Base-by-base conservation (phyloP, 2,329 filamentous ascomycete genomes). In the Teratosphaeria zuluensis region DNA sequence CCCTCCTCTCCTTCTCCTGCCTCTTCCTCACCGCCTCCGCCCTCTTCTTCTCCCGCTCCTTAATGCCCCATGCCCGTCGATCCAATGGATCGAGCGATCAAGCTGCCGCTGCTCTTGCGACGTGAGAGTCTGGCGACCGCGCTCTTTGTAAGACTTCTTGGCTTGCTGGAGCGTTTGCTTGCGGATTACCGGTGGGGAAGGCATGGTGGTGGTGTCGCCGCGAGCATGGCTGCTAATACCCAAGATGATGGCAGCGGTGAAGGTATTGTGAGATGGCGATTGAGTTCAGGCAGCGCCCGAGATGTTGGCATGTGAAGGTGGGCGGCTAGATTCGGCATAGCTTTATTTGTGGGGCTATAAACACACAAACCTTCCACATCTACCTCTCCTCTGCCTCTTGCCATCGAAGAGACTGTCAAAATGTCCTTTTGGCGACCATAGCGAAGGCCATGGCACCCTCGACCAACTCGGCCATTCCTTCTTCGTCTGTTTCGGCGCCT, bases 101-200 rank as follows among this genome's bases (percentile, higher is more conserved):
- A 74, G 62, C 57, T 69, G 69, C 56, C 65, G 66, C 59, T 65
- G 58, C 57, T 73, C 70, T n/a, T 63, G 63, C 8, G 66, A 67
- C 14, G 69, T 67, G 51, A 74, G 58, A 24, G 64, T 58, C 9
- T 66, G 68, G 21, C 65, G 64, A 28, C 66, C 67, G 51, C 71
- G 69, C 24, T 68, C 62, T 55, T 71, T 71, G 68, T 65, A 73
- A n/a, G 67, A 65, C 5, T 70, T 69, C 64, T 72, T 73, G 28
- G 72, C 71, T 61, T 73, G 70, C 57, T 70, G 71, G 55, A 66
- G 65, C 19, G 72, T 74, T 58, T 69, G 68, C 38, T 33, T 51
- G 28, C 38, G 51, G 35, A 58, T 52, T 3, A 35, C 35, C 14
- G 54, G 54, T 24, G 31, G 54, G 5, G 54, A 55, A 5, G 52